These are phyloP conservation scores for Phytophthora quininea DNA, from an alignment of 352 stramenopile genomes.

Conservation along the genomic window DNA sequence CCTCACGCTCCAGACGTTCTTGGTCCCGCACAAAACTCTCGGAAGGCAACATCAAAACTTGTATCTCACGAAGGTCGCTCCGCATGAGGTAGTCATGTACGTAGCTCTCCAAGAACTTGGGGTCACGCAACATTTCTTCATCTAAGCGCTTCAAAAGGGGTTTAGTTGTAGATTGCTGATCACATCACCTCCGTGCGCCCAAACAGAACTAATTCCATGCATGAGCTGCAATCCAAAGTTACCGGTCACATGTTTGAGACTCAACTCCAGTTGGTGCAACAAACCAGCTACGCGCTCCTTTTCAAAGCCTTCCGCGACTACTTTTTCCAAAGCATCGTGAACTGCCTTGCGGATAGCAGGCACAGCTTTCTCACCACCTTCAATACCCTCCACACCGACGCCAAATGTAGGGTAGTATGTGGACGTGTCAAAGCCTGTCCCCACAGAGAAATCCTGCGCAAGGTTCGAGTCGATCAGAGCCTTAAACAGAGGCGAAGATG, in stretches of 20 bases:
- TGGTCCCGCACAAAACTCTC: constrained; percentile 66
- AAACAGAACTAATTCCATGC: constrained; percentile 73
- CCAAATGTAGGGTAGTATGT: constrained; percentile 81
- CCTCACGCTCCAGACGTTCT: constrained; percentile 52
- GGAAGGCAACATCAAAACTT: constrained; percentile 79
- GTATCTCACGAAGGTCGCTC: constrained; percentile 56
- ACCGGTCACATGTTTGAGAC: constrained; percentile 82
- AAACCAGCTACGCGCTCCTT: constrained; percentile 71
- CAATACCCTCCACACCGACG: constrained; percentile 78
- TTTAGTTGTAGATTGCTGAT: constrained; percentile 76
- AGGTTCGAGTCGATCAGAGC: constrained; percentile 79
- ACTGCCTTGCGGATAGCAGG: constrained; percentile 69
- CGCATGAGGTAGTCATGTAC: constrained; percentile 60
- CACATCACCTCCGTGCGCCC: constrained; percentile 71
- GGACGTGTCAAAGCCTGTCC: constrained; percentile 82
- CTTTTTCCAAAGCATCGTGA: constrained; percentile 50
- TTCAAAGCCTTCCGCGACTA: constrained; percentile 77
- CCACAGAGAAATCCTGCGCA: constrained; percentile 78
- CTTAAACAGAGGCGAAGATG: constrained; percentile 84
- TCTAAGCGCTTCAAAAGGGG: constrained; percentile 64
- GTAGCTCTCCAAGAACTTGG: constrained; percentile 71
- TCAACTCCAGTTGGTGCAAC: constrained; percentile 84
- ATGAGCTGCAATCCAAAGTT: constrained; percentile 86
- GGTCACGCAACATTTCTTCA: constrained; percentile 63
- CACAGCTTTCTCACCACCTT: constrained; percentile 48